Evolutionary conservation across 1,139 yeast genomes (phyloP), one percentile per base, ranked within the genome.

Genomic region (Meyerozyma carpophila): DNA sequence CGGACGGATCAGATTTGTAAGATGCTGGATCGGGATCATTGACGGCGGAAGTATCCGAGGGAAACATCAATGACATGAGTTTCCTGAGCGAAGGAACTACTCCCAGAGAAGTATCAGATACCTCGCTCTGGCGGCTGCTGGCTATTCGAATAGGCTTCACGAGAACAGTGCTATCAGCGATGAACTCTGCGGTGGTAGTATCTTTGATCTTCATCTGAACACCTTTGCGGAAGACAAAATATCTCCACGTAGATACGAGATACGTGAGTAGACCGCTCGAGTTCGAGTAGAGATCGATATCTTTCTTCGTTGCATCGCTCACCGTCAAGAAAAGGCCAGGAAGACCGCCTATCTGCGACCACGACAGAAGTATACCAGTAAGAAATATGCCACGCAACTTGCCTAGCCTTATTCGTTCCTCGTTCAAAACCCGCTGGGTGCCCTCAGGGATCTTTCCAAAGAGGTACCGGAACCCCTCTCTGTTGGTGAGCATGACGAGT

Each of bases 371-470:
- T 11, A 69, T 70, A 2, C 98, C 98, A 0, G 96, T 82, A 7
- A 91, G 57, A 55, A 88, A 90, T 3, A 91, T 70, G 28, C 81
- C 78, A 44, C 77, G 73, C 31, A 89, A 64, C 50, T 79, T 82
- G 37, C 75, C 75, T 18, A 82, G 65, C 48, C 76, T 68, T 21
- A 81, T 60, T 42, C 77, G 74, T 48, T 74, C 70, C 46, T 81
- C 84, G 47, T 77, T 76, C 42, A 84, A 61, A 8, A 76, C 66
- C 52, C 98, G 70, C 59, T 93, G 98, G 0, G 90, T 66, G 1
- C 98, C 98, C 58, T 90, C 97, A 5, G 94, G 80, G 3, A 88
- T 63, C 45, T 83, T 81, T 2, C 98, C 98, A 58, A 93, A 77
- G 39, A 90, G 63, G 54, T 82, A 87, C 46, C 82, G 69, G 42